phyloP scores from a whole-genome alignment of 805 yeast species.

The Wickerhamomyces sydowiorum region DNA sequence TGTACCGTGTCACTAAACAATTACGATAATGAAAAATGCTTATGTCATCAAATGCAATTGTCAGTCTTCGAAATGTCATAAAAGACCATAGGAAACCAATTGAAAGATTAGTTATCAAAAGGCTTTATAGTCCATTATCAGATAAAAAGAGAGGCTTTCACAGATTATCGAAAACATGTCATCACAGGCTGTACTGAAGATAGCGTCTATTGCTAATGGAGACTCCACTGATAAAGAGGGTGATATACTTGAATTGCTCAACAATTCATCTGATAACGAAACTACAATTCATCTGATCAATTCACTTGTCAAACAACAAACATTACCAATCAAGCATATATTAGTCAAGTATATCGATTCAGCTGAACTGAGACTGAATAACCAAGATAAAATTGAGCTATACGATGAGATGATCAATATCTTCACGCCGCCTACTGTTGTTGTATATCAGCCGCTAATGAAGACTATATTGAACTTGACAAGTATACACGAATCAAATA shows the following conservation, averaged over 20 bases:
- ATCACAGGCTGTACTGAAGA: constrained; percentile 7
- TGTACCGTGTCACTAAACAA: too few relatives aligned
- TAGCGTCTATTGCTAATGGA: constrained; percentile 12
- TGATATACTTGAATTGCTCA: constrained; percentile 7
- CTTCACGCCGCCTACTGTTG: constrained; percentile 18
- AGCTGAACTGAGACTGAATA: not conserved
- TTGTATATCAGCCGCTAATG: constrained; percentile 8
- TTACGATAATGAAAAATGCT: too few relatives aligned
- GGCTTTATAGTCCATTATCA: too few relatives aligned
- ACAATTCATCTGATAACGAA: constrained; percentile 1
- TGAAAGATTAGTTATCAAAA: too few relatives aligned
- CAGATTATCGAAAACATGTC: too few relatives aligned
- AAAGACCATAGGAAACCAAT: too few relatives aligned
- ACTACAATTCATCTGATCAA: constrained; percentile 5
- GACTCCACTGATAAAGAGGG: constrained; percentile 7
- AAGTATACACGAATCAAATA: constrained; percentile 7
- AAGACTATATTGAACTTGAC: constrained; percentile 8
- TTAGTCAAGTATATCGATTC: constrained; percentile 7
- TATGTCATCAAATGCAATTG: too few relatives aligned
- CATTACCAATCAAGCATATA: constrained; percentile 13
- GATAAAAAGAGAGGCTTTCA: too few relatives aligned
- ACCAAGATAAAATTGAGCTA: not conserved
- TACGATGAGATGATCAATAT: constrained; percentile 7
- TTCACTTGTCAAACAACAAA: constrained; percentile 16
- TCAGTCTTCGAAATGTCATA: too few relatives aligned